Evolutionary conservation across 2,329 filamentous ascomycete species (phyloP).

Genomic region (Mariannaea elegans): DNA sequence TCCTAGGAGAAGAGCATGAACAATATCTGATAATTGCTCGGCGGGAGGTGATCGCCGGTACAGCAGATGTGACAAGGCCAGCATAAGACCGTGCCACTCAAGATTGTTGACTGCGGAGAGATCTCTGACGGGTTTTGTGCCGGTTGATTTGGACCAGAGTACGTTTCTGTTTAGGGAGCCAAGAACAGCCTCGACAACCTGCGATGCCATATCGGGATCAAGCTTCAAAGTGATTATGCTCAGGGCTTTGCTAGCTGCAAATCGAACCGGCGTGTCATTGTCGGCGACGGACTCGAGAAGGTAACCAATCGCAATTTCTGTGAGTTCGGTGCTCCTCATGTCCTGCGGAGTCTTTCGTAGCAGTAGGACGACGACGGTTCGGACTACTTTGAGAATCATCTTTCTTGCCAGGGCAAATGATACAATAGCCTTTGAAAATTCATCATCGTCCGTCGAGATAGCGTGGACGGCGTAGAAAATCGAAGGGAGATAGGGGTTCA

Average conservation of each 20-base stretch:
- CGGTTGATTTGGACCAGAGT: conserved; percentile 57
- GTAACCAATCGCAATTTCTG: conserved; percentile 85
- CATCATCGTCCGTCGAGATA: conserved; percentile 61
- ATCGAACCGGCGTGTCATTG: conserved; percentile 88
- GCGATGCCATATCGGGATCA: conserved; percentile 79
- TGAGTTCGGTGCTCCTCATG: conserved; percentile 58
- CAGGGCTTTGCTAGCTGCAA: conserved; percentile 91
- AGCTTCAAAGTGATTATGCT: conserved; percentile 87
- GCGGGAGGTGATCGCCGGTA: conserved; percentile 84
- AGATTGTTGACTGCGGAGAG: conserved; percentile 80
- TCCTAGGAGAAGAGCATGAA: conserved; percentile 80
- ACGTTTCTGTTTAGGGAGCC: conserved; percentile 71
- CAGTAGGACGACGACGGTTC: conserved; percentile 75
- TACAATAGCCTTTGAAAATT: conserved; percentile 62
- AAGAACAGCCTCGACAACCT: conserved; percentile 88
- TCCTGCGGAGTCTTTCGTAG: conserved; percentile 61
- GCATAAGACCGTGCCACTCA: conserved; percentile 90
- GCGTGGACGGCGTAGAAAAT: conserved; percentile 73
- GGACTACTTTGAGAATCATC: conserved; percentile 83
- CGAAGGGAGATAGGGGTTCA: conserved; percentile 70
- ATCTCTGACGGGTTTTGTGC: conserved; percentile 58
- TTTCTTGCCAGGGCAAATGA: conserved; percentile 85
- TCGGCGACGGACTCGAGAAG: conserved; percentile 83
- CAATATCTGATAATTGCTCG: conserved; percentile 74
- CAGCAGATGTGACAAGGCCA: conserved; percentile 86